Conservation (phyloP, 208 protist genomes). For the Crithidia bombi region DNA sequence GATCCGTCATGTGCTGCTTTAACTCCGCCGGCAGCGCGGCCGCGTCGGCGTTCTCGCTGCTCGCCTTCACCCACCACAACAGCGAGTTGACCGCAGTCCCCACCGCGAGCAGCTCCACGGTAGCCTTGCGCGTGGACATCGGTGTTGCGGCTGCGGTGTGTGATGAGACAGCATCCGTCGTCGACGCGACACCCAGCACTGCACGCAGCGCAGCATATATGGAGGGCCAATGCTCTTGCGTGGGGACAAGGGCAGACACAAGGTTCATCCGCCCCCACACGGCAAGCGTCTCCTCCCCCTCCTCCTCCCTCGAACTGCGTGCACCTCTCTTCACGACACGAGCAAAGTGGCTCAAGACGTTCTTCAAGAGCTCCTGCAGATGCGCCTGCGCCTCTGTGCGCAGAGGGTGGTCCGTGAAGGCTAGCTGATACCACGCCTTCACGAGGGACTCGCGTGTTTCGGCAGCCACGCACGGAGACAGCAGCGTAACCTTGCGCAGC, state of each 20-base stretch:
- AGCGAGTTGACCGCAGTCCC: conserved; percentile 52
- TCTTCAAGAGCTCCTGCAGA: conserved; percentile 68
- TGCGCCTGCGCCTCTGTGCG: conserved; percentile 68
- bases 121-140: background rate
- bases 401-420: conserved; percentile 60
- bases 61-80: conserved; percentile 54
- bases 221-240: conserved; percentile 49
- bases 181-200: no score
- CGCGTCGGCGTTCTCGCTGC: background rate
- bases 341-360: conserved; percentile 50
- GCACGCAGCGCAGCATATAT: conserved; percentile 35
- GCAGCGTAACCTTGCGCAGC: conserved; percentile 61
- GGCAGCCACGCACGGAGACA: conserved; percentile 23
- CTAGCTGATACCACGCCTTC: conserved; percentile 72
- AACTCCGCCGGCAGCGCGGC: conserved; percentile 10
- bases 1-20: conserved; percentile 17
- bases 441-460: conserved; percentile 46
- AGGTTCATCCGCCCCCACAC: conserved; percentile 70
- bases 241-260: conserved; percentile 51
- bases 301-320: background rate
- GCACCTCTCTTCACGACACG: conserved; percentile 1
- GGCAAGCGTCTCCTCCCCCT: conserved; percentile 34
- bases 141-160: background rate
- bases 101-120: conserved; percentile 44
- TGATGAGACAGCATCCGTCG: no score